These are phyloP conservation scores for Plasmodium gaboni DNA, from an alignment of 169 alveolate species.

Conservation along the genomic window DNA sequence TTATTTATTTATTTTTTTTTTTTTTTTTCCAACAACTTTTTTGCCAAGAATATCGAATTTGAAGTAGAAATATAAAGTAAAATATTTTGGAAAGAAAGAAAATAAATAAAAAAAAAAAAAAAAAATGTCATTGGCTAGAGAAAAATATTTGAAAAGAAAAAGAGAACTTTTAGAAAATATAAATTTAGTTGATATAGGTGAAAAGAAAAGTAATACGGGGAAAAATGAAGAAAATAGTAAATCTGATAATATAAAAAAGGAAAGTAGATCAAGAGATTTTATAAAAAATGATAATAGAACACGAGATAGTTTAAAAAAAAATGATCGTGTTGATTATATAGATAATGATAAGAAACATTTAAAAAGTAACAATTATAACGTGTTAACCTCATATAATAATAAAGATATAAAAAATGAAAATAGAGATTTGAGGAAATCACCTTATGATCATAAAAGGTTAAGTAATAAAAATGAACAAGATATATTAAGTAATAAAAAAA, in stretches of 20 bases:
- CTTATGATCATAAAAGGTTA: background rate
- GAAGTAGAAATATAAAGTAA: too few relatives aligned
- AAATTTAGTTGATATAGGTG: slow-evolving; percentile 43
- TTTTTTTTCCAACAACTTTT: too few relatives aligned
- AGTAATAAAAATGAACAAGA: background rate
- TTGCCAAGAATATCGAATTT: too few relatives aligned
- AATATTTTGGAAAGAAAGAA: too few relatives aligned
- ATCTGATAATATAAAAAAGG: slow-evolving; percentile 26
- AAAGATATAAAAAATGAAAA: background rate
- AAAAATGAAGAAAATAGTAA: slow-evolving; percentile 26
- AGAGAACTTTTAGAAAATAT: slow-evolving; percentile 69
- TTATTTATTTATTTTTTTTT: too few relatives aligned
- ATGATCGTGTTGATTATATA: background rate
- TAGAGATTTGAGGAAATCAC: background rate
- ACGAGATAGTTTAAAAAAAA: background rate
- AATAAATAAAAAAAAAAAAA: background rate
- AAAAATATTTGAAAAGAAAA: slow-evolving; percentile 69
- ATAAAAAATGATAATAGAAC: slow-evolving; percentile 9
- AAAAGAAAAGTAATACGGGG: slow-evolving; percentile 25
- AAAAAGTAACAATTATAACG: slow-evolving; percentile 7
- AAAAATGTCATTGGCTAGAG: slow-evolving; percentile 75
- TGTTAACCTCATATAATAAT: slow-evolving; percentile 1
- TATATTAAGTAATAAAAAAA: background rate
- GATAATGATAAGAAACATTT: background rate
- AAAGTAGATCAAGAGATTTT: slow-evolving; percentile 14